Evolutionary conservation across 768 basidiomycete species (phyloP), one percentile per base, ranked within the genome.

Genomic region (Lactarius indigo): DNA sequence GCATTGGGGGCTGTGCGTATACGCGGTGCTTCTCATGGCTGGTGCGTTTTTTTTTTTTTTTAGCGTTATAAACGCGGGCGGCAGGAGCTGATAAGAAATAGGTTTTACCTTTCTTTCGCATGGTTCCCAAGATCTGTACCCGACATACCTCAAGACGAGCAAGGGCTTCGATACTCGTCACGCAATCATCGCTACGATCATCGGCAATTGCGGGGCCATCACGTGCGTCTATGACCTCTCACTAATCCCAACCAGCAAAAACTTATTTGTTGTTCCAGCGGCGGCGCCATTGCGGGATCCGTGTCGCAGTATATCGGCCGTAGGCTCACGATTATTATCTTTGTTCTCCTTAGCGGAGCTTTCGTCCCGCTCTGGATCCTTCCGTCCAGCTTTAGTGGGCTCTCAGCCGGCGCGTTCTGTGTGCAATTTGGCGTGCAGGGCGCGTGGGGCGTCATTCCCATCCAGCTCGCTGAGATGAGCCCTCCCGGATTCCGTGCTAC

Each of bases 1-100:
- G 15, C 92, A 97, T 73, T 96, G 93, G 94, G 69, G 86, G 15
- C 74, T 91, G 39, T 93, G 90, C 74, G 86, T 95, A 59, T 96
- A 95, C 72, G 90, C 90, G 1, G 83, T 95, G 23, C 77, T 94
- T 57, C 82, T 95, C 63, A 92, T 94, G 90, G 87, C 88, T 1
- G 80, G 79, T 79, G 44, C 57, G 73, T 71, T 33, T 50, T 5
- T n/a, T 12, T 71, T 33, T 47, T 12, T 2, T 2, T 5, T n/a
- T 71, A 28, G 39, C 18, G 17, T 39, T 20, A 10, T n/a, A 26
- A 5, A 42, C 23, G 18, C 15, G 0, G 7, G 28, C 35, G 55
- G n/a, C 50, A 33, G 15, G 17, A 30, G 23, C 64, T 72, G 23
- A 71, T 63, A 7, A 1, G 37, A 1, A 47, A 42, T 73, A 74